A percentile compares a stretch with the other conserved stretches of the same genome.
phyloP scores from a whole-genome alignment of 305 asterid genomes.

The Fraxinus albicans region DNA sequence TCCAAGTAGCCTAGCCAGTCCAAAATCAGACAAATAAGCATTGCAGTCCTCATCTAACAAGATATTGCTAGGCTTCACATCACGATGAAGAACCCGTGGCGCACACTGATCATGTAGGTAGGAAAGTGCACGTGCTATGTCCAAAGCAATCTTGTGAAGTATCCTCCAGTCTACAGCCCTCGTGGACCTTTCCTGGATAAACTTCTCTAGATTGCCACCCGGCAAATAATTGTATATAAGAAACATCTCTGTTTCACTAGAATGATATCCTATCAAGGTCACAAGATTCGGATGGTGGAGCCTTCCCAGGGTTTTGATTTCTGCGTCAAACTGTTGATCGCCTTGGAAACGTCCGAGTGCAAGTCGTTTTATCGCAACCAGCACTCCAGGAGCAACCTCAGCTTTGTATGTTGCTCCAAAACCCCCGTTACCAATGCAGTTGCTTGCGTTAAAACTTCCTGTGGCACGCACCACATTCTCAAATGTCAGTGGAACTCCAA shows the following conservation, averaged over 20 bases:
- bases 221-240: slow-evolving; percentile 78
- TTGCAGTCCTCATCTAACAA: slow-evolving; percentile 75
- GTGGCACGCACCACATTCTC: slow-evolving; percentile 83
- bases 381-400: slow-evolving; percentile 74
- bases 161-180: slow-evolving; percentile 88
- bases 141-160: slow-evolving; percentile 86
- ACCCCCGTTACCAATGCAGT: slow-evolving; percentile 93
- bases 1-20: slow-evolving; percentile 78
- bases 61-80: slow-evolving; percentile 93
- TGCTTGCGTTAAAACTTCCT: slow-evolving; percentile 70
- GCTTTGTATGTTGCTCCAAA: slow-evolving; percentile 94
- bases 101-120: slow-evolving; percentile 90
- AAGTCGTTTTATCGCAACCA: slow-evolving; percentile 78
- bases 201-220: slow-evolving; percentile 85
- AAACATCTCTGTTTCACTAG: slow-evolving; percentile 89
- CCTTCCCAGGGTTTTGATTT: slow-evolving; percentile 75
- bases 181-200: slow-evolving; percentile 74
- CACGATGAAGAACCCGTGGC: slow-evolving; percentile 94
- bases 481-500: slow-evolving; percentile 66
- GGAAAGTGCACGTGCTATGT: slow-evolving; percentile 84
- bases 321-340: slow-evolving; percentile 83
- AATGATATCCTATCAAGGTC: slow-evolving; percentile 87
- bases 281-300: slow-evolving; percentile 82
- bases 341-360: slow-evolving; percentile 92
- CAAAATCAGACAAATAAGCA: slow-evolving; percentile 88